Base-by-base conservation (phyloP, 805 yeast genomes). In the Wickerhamomyces tratensis region DNA sequence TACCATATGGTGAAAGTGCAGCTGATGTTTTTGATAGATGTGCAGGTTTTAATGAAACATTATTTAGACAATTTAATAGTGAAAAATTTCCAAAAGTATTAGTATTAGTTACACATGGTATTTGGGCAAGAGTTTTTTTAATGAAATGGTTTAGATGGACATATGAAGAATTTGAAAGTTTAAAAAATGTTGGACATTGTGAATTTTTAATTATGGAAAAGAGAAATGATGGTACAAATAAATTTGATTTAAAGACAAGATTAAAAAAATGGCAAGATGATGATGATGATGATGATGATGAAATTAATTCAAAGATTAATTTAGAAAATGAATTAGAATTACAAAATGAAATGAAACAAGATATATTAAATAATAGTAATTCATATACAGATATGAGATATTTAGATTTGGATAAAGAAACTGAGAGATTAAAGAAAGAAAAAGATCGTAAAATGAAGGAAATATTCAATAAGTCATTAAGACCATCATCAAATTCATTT, bases 121-220 rank as follows among this genome's bases (percentile, higher is more conserved):
- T 89, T 13, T 87, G 95, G 91, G 84, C 94, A 5, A 68, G 97
- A 36, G 97, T 89, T 8, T 89, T 89, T 53, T 61, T 89, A 37
- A 87, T 88, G 88, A 85, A 88, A 54, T 89, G 96, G 96, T 89
- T 79, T 58, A 68, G 95, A 44, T 89, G 97, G 96, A 73, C 83
- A 2, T 91, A 83, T 56, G 96, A 88, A 58, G 79, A 81, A 56
- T 89, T 88, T 61, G 97, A 89, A 62, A 72, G 81, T 38, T 69
- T 89, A 47, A 74, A 82, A 46, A 89, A 89, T 58, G 77, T 89
- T 13, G 87, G 87, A 2, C 93, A 89, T 58, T 91, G 96, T 54
- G 78, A 81, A 49, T 80, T 85, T 58, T 68, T 89, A 36, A 76
- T 82, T 31, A 83, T 88, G 94, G 86, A 84, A 55, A 69, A 72